phyloP scores from a whole-genome alignment of 179 eudicot genomes.

The Drosera spatulata region DNA sequence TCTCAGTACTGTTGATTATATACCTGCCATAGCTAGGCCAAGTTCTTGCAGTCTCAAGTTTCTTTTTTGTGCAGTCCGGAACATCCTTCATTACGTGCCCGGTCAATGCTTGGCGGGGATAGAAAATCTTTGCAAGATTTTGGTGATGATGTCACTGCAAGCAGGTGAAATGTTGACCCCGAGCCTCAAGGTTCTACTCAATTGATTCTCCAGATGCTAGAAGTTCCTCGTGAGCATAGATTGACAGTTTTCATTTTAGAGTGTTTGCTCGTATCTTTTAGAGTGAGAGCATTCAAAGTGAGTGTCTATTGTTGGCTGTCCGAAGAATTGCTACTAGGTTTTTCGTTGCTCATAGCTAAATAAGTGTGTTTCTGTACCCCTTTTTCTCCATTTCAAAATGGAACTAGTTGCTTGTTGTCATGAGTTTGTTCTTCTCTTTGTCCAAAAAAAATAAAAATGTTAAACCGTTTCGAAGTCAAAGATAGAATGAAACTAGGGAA shows the following conservation, averaged over 20 bases:
- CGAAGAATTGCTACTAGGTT: no score
- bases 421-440: no score
- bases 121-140: slow-evolving; percentile 55
- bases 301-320: no score
- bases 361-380: no score
- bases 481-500: no score
- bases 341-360: no score
- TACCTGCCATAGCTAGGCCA: neutral
- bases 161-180: slow-evolving; percentile 42
- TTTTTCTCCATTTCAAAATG: no score
- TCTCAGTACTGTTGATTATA: neutral
- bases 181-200: neutral
- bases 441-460: neutral
- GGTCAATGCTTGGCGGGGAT: slow-evolving; percentile 93
- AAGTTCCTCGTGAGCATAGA: neutral
- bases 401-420: no score
- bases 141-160: slow-evolving; percentile 52
- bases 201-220: neutral
- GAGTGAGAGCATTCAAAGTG: no score
- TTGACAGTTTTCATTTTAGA: no score
- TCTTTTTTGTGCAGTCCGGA: slow-evolving; percentile 65
- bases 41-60: slow-evolving; percentile 6
- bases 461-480: neutral
- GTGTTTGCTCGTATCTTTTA: no score
- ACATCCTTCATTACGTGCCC: slow-evolving; percentile 78